Evolutionary conservation across 192 early-diverging fungal species (phyloP).

Genomic region (Phycomyces nitens): DNA sequence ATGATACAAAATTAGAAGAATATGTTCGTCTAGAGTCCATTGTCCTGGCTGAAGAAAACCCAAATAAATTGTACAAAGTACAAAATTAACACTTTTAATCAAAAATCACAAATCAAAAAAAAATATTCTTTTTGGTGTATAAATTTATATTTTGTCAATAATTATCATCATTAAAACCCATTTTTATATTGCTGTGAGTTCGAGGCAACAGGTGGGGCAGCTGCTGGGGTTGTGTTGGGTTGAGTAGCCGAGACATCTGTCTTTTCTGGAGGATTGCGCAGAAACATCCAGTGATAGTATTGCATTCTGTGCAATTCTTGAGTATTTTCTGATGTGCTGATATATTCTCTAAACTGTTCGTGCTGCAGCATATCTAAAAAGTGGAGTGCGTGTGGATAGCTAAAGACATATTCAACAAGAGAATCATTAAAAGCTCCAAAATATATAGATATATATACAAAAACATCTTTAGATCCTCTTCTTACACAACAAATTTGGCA

Average conservation of each 20-base stretch:
- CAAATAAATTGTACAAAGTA: background rate
- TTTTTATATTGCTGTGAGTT: too few species aligned
- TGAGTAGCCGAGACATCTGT: background rate
- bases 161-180: too few species aligned
- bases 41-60: background rate
- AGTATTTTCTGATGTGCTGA: constrained; percentile 68
- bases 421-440: background rate
- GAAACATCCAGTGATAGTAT: constrained; percentile 73
- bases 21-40: constrained; percentile 20
- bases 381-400: constrained; percentile 83
- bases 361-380: constrained; percentile 87
- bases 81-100: too few species aligned
- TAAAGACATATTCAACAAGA: constrained; percentile 24
- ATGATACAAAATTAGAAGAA: constrained; percentile 11
- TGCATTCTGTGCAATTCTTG: constrained; percentile 74
- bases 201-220: background rate
- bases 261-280: constrained; percentile 39
- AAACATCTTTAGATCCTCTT: background rate
- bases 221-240: background rate
- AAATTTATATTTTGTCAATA: too few species aligned
- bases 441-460: background rate
- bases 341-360: constrained; percentile 71
- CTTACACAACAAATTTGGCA: constrained; percentile 82
- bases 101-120: too few species aligned
- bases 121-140: too few species aligned